Percentiles rank a stretch among this genome's conserved stretches.
Conservation (phyloP, 768 basidiomycete genomes). For the Termitomyces sp. region DNA sequence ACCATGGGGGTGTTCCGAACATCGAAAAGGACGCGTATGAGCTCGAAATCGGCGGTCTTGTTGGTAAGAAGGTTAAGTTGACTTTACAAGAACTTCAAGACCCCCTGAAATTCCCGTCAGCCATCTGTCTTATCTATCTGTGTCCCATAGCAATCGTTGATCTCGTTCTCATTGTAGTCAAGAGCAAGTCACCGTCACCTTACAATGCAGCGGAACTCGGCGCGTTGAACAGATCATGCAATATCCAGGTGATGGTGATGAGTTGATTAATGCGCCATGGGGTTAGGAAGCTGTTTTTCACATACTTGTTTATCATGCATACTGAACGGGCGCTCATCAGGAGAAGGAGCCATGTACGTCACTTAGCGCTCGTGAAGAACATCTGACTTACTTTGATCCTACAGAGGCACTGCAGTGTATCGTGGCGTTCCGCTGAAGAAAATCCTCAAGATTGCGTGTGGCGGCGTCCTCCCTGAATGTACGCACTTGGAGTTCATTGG, state of each 20-base stretch:
- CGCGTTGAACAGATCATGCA: constrained; percentile 49
- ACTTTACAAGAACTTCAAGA: constrained; percentile 48
- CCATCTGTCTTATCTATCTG: constrained; percentile 2
- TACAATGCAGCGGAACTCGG: constrained; percentile 53
- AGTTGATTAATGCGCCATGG: constrained; percentile 50
- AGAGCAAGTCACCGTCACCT: constrained; percentile 45
- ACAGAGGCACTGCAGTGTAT: constrained; percentile 48
- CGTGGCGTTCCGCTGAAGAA: constrained; percentile 52
- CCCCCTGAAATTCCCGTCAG: constrained; percentile 42
- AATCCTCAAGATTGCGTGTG: constrained; percentile 49
- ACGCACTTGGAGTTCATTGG: constrained; percentile 54
- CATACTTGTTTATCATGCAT: neutral
- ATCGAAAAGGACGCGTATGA: constrained; percentile 43
- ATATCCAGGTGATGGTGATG: constrained; percentile 54
- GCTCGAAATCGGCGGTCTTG: constrained; percentile 50
- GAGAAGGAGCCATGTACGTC: constrained; percentile 45
- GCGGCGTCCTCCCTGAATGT: constrained; percentile 43
- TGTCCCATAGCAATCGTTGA: neutral
- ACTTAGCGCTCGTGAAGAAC: neutral
- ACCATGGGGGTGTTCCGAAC: constrained; percentile 50
- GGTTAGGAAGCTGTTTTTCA: constrained; percentile 18
- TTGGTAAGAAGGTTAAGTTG: constrained; percentile 40
- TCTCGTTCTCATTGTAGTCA: constrained; percentile 26
- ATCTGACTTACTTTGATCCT: neutral
- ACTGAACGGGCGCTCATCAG: constrained; percentile 11